Base-by-base conservation (phyloP, 345 rosid species). In the Boechera divaricarpa region DNA sequence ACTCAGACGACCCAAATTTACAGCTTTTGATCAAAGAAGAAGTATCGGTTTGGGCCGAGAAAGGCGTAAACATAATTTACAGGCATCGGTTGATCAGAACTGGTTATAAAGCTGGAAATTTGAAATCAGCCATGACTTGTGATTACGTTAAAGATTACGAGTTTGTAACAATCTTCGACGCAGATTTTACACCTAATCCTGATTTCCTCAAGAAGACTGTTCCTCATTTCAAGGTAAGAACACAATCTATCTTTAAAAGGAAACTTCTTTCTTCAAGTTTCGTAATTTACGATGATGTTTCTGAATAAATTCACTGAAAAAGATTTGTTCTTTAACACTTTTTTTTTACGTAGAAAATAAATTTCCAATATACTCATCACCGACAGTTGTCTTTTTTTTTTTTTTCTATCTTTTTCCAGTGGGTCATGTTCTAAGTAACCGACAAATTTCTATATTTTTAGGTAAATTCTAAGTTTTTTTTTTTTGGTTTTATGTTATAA, bases 41-140 rank as follows among this genome's bases (percentile, higher is more conserved):
- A 84, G 97, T 89, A 58, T 70, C 87, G 0, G 67, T 41, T 0
- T 93, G 98, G 97, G 85, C 82, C 0, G 86, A 89, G 58, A 89
- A 85, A 82, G 98, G 98, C 4, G 84, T 83, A 0, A 89, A 93
- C 80, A 89, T 93, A 62, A 82, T 93, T 58, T 93, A 93, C 82
- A 82, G 98, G 67, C 97, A 93, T 67, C 67, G 98, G 13, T 77
- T 93, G 77, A 90, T 91, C 67, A 81, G 98, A 75, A 89, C 94
- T 12, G 98, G 98, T 28, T 93, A 93, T 79, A 93, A 93, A 82
- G 97, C 98, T 8, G 98, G 98, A 16, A 93, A 93, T 77, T 84
- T 93, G 18, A 88, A 93, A 72, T 89, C 98, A 0, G 98, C 98
- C 3, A 91, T 93, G 98, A 79, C 77, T 4, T 93, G 93, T 79